Percentiles rank a stretch among this genome's conserved stretches.
These are phyloP conservation scores for Trichoderma breve DNA, from an alignment of 2,329 filamentous ascomycete genomes.

Conservation along the genomic window DNA sequence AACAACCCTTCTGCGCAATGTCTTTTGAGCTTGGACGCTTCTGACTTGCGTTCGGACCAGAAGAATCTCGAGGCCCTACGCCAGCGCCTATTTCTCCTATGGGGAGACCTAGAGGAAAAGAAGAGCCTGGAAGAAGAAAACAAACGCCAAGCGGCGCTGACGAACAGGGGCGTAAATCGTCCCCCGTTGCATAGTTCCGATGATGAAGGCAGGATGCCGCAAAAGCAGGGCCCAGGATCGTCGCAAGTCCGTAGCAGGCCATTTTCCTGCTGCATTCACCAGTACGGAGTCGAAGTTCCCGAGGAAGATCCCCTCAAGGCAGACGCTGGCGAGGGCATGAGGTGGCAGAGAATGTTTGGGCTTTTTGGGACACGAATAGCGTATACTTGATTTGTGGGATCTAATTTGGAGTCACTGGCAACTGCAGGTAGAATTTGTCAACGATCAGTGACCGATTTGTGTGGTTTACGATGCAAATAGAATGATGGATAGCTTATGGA, in stretches of 20 bases:
- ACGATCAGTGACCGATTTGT: neutral
- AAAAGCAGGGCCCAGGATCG: conserved; percentile 5
- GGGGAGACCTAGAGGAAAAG: conserved; percentile 80
- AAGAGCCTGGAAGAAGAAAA: conserved; percentile 44
- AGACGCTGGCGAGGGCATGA: conserved; percentile 43
- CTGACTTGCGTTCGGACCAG: conserved; percentile 54
- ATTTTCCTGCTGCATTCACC: conserved; percentile 68
- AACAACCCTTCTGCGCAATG: conserved; percentile 54
- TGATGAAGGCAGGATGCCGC: conserved; percentile 16
- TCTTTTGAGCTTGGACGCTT: conserved; percentile 48
- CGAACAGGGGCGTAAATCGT: conserved; percentile 28
- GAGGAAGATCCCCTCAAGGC: conserved; percentile 43
- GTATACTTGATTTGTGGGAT: neutral
- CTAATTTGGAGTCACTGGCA: neutral
- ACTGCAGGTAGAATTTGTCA: neutral
- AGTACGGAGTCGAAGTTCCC: conserved; percentile 60
- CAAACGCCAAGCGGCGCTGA: conserved; percentile 22
- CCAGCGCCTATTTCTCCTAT: conserved; percentile 73
- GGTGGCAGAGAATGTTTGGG: conserved; percentile 63
- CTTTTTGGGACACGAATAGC: conserved; percentile 64
- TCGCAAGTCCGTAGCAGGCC: conserved; percentile 50
- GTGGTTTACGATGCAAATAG: neutral
- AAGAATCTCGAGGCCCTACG: conserved; percentile 53
- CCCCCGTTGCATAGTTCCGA: conserved; percentile 42
- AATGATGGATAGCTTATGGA: neutral